phyloP scores from a whole-genome alignment of 176 grass and related monocot species.

The Themeda triandra region DNA sequence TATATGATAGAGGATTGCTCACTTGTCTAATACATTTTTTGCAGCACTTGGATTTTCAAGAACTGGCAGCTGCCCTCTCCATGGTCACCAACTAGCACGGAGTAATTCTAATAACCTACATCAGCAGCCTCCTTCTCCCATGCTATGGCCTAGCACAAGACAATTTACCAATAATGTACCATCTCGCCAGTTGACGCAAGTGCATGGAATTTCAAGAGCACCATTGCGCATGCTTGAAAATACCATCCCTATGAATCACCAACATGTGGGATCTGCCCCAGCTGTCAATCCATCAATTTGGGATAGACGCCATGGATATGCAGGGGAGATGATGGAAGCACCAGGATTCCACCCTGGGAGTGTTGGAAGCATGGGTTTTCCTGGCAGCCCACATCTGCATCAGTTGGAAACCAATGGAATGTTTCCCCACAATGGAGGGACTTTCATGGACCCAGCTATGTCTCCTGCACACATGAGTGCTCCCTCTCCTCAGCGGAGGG shows the following conservation, averaged over 20 bases:
- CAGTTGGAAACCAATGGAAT: constrained; percentile 54
- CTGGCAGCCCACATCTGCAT: constrained; percentile 55
- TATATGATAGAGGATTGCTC: constrained; percentile 3
- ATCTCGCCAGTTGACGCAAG: constrained; percentile 34
- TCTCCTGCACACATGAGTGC: constrained; percentile 54
- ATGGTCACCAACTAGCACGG: constrained; percentile 57
- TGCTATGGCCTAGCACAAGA: constrained; percentile 56
- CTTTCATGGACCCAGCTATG: constrained; percentile 48
- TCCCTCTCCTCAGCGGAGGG: constrained; percentile 72
- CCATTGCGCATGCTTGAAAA: constrained; percentile 47
- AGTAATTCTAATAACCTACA: constrained; percentile 57
- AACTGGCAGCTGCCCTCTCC: constrained; percentile 67
- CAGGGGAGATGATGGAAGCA: constrained; percentile 40
- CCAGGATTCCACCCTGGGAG: constrained; percentile 53
- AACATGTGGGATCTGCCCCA: constrained; percentile 86
- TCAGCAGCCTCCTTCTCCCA: constrained; percentile 33
- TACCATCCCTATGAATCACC: constrained; percentile 37
- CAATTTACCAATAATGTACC: constrained; percentile 53
- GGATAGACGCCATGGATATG: constrained; percentile 54
- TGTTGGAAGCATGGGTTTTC: constrained; percentile 61
- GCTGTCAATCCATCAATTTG: constrained; percentile 58
- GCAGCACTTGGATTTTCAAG: constrained; percentile 62
- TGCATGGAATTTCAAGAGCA: constrained; percentile 55
- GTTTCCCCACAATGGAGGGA: constrained; percentile 40
- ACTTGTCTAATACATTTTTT: constrained; percentile 22